These are phyloP conservation scores for Wickerhamomyces bisporus DNA, from an alignment of 805 yeast genomes.

Conservation along the genomic window DNA sequence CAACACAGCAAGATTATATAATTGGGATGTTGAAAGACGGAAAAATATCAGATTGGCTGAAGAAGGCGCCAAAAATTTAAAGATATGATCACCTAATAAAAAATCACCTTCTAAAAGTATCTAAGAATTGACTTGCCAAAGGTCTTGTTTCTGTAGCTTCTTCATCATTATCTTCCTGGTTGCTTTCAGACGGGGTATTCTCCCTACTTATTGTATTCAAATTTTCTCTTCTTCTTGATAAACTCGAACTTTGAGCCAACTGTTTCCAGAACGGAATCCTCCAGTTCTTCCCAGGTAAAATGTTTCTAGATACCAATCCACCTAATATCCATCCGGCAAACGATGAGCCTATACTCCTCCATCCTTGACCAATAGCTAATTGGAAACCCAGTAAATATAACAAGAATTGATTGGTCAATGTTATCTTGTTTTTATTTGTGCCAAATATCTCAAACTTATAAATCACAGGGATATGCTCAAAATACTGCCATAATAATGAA, in stretches of 20 bases:
- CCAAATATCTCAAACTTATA: slow-evolving; percentile 31
- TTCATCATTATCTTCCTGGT: slow-evolving; percentile 20
- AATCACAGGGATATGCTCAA: slow-evolving; percentile 33
- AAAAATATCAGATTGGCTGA: slow-evolving; percentile 39
- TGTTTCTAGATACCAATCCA: slow-evolving; percentile 27
- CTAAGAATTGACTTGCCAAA: slow-evolving; percentile 41
- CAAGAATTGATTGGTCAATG: slow-evolving; percentile 29
- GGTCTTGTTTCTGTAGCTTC: slow-evolving; percentile 33
- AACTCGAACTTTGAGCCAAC: slow-evolving; percentile 1
- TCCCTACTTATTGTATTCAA: slow-evolving; percentile 6
- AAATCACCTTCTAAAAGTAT: slow-evolving; percentile 33
- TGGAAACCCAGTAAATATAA: slow-evolving; percentile 29
- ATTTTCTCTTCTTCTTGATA: slow-evolving; percentile 4
- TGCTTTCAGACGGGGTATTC: slow-evolving; percentile 2
- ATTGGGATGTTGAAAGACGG: slow-evolving; percentile 83
- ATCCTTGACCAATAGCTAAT: slow-evolving; percentile 26
- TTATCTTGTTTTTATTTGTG: slow-evolving; percentile 10
- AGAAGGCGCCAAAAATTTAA: slow-evolving; percentile 33
- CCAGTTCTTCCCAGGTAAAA: slow-evolving; percentile 35
- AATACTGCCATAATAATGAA: slow-evolving; percentile 31
- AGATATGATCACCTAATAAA: slow-evolving; percentile 3
- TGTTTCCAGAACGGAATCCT: slow-evolving; percentile 28
- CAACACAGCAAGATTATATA: slow-evolving; percentile 86
- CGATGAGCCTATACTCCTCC: slow-evolving; percentile 24
- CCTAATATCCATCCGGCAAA: slow-evolving; percentile 33